These are phyloP conservation scores for Trichoderma sp. DNA, from an alignment of 2,329 filamentous ascomycete species.

Conservation along the genomic window DNA sequence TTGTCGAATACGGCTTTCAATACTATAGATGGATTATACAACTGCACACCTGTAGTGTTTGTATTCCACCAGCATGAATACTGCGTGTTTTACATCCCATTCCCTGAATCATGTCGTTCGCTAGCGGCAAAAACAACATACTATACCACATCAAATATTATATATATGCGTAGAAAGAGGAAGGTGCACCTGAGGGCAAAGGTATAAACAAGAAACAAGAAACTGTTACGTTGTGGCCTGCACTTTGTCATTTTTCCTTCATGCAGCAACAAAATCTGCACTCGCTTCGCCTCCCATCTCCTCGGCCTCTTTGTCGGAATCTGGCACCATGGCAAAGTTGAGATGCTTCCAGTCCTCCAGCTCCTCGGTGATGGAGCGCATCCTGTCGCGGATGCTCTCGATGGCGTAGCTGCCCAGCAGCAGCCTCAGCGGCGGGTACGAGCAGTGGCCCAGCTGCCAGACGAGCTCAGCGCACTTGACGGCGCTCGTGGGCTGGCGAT, in stretches of 20 bases:
- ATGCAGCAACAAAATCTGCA: background rate
- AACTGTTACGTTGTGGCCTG: background rate
- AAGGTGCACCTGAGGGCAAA: background rate
- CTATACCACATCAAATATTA: background rate
- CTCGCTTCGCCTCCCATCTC: background rate
- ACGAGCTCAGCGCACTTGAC: constrained; percentile 91
- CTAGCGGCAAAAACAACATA: background rate
- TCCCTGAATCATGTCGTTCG: background rate
- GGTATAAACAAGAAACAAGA: background rate
- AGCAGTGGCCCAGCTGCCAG: constrained; percentile 93
- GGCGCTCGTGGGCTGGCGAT: constrained; percentile 88
- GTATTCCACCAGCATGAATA: background rate
- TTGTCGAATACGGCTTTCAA: background rate
- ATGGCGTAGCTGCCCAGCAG: constrained; percentile 93
- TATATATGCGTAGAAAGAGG: background rate
- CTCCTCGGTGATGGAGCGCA: constrained; percentile 91
- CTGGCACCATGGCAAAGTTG: constrained; percentile 57
- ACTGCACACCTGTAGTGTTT: background rate
- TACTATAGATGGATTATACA: background rate
- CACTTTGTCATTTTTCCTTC: background rate
- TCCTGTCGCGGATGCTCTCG: constrained; percentile 87
- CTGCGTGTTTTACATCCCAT: background rate
- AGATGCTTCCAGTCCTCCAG: constrained; percentile 91
- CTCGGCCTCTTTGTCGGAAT: constrained; percentile 17
- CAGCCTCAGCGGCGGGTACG: constrained; percentile 84